Base-by-base conservation (phyloP, 352 stramenopile genomes). In the Pythium guiyangense region DNA sequence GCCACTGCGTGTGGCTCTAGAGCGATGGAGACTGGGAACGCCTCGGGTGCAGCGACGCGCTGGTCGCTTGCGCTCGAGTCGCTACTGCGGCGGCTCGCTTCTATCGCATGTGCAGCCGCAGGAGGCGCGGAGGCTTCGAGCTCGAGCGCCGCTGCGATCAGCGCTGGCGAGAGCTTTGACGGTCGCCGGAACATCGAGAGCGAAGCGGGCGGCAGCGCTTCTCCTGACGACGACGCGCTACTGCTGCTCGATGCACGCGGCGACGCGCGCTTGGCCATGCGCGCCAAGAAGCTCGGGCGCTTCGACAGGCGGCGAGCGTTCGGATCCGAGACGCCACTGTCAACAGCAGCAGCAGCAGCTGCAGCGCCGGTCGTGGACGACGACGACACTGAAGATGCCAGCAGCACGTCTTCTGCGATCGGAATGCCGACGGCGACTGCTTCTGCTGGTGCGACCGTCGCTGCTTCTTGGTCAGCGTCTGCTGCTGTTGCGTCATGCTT, bases 241-340 rank as follows among this genome's bases (percentile, higher is more conserved):
- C 42, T 54, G 34, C 35, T 50, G 29, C 58, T 34, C 9, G 55
- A 62, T 4, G 25, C 34, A 15, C 27, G 39, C 9, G 45, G 44
- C 4, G 58, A 58, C 4, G 53, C 44, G 25, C 37, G 34, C 6
- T 27, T 63, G 18, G 57, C 35, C 6, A 63, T 42, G 31, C 57
- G 50, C 25, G 59, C 59, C 3, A 67, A 62, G 37, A 71, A 64
- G 47, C 59, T 60, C 37, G 51, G 18, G 5, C 63, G 59, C 49
- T 54, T 61, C 12, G 67, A 70, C 25, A 59, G 31, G 3, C 58
- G 64, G 39, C 18, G 18, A 20, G 39, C 39, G 12, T 45, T 20
- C 6, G 39, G 15, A 14, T 45, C 18, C 6, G 31, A 9, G 31
- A 37, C 6, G 31, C n/a, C n/a, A n/a, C 6, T 9, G 1, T 1